A percentile compares a stretch with the other conserved stretches of the same genome.
Evolutionary conservation across 495 filamentous ascomycete species (phyloP).

Genomic region (Daldinia bambusicola): DNA sequence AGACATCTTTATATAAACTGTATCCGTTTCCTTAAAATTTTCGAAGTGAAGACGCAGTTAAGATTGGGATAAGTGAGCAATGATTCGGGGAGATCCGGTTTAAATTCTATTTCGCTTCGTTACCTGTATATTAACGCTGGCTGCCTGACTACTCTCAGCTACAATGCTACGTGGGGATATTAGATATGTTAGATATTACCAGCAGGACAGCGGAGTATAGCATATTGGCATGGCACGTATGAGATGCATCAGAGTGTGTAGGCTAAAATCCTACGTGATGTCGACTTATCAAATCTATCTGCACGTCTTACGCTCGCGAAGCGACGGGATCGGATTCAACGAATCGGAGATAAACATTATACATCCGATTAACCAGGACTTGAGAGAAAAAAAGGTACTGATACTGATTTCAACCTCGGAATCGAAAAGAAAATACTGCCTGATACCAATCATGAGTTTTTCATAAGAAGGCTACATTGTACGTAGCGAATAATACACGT

Average conservation of each 20-base stretch:
- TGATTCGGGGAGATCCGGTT: no score
- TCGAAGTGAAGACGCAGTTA: no score
- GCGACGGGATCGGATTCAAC: not conserved
- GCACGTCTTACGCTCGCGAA: conserved; percentile 1
- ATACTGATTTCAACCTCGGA: not conserved
- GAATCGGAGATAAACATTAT: conserved; percentile 2
- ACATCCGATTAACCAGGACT: not conserved
- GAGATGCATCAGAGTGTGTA: conserved; percentile 18
- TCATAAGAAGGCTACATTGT: no score
- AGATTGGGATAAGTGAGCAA: no score
- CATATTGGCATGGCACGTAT: not conserved
- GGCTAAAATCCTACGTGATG: conserved; percentile 33
- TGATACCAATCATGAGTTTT: not conserved
- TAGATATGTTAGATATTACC: no score
- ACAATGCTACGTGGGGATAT: conserved; percentile 15
- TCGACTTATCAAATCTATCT: conserved; percentile 12
- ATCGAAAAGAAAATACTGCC: not conserved
- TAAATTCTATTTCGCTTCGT: no score
- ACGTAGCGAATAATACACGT: not conserved
- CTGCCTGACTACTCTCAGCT: conserved; percentile 5
- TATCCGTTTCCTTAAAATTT: no score
- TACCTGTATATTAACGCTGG: not conserved
- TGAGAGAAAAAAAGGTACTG: not conserved
- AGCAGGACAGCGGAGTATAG: conserved; percentile 11
- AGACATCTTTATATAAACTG: no score